Evolutionary conservation across 2,329 filamentous ascomycete species (phyloP).

Genomic region (Cladosporium sp.): DNA sequence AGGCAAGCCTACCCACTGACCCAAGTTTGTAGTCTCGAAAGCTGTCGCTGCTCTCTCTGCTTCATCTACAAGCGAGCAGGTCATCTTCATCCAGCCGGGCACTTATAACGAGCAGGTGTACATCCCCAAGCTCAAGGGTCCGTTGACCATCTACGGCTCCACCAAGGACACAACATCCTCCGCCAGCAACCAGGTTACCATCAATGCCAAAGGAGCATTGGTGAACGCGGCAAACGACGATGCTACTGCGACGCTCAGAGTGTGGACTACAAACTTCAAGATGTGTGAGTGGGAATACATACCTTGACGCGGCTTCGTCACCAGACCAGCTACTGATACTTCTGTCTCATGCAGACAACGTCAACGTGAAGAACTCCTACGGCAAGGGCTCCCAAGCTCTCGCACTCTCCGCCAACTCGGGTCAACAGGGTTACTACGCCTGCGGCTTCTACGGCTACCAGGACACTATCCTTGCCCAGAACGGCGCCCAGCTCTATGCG

Average conservation of each 20-base stretch:
- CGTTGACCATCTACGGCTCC: constrained; percentile 60
- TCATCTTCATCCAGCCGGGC: constrained; percentile 63
- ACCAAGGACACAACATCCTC: constrained; percentile 56
- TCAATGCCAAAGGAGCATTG: constrained; percentile 44
- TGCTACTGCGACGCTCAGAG: constrained; percentile 41
- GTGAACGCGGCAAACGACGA: constrained; percentile 52
- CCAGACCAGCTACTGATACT: background rate
- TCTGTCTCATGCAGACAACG: constrained; percentile 52
- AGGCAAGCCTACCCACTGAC: background rate
- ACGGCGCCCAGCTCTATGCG: constrained; percentile 58
- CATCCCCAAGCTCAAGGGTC: constrained; percentile 32
- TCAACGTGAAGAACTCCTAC: constrained; percentile 57
- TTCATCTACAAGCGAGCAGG: constrained; percentile 42
- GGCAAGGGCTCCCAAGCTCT: constrained; percentile 35
- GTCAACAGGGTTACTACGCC: constrained; percentile 38
- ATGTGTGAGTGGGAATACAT: constrained; percentile 46
- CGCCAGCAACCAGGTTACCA: constrained; percentile 58
- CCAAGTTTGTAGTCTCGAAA: constrained; percentile 39
- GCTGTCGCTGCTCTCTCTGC: constrained; percentile 60
- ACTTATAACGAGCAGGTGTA: constrained; percentile 61
- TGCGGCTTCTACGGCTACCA: constrained; percentile 59
- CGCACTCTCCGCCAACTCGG: background rate
- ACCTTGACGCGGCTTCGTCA: background rate
- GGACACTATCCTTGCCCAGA: constrained; percentile 51
- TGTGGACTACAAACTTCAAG: constrained; percentile 41